Base-by-base conservation (phyloP, 768 basidiomycete genomes). In the Boletus tylopilopsis region DNA sequence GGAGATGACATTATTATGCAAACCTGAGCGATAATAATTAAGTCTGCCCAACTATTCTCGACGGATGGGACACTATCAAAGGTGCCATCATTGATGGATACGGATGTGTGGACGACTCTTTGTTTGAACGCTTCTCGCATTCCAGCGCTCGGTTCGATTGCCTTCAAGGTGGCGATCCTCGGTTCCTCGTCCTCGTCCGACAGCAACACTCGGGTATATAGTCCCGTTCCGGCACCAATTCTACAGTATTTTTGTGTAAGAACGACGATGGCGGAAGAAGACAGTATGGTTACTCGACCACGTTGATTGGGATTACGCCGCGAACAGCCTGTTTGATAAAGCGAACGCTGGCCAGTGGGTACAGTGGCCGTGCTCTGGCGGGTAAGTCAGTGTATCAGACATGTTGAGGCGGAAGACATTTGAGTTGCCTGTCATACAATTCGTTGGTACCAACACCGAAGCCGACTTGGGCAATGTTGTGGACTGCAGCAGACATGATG, bases 361-460 rank as follows among this genome's bases (percentile, higher is more conserved):
- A 96, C 0, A 89, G 84, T 1, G 94, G 94, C 3, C 94, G 81
- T 1, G 77, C 85, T 33, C 90, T 91, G 46, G 2, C 35, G 5
- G 8, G 13, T n/a, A n/a, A n/a, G n/a, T n/a, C n/a, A n/a, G n/a
- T n/a, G n/a, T n/a, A n/a, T n/a, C n/a, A n/a, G n/a, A n/a, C n/a
- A n/a, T n/a, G n/a, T n/a, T 3, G 10, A n/a, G 32, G 6, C 11
- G 1, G 1, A 9, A 5, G 16, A 6, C 15, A 15, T 13, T 18
- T 5, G 6, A 22, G 2, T 7, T 10, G 15, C 53, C 36, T 54
- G 22, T 92, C 85, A 59, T 92, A 92, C 4, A 89, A 69, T 39
- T 89, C 88, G 62, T 92, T 94, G 1, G 90, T 94, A 2, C 90
- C 93, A 16, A 70, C 61, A 1, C 80, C 86, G 59, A 92, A 95